These are phyloP conservation scores for Syncephalastrum sp. DNA, from an alignment of 371 early-diverging fungal genomes.

Conservation along the genomic window DNA sequence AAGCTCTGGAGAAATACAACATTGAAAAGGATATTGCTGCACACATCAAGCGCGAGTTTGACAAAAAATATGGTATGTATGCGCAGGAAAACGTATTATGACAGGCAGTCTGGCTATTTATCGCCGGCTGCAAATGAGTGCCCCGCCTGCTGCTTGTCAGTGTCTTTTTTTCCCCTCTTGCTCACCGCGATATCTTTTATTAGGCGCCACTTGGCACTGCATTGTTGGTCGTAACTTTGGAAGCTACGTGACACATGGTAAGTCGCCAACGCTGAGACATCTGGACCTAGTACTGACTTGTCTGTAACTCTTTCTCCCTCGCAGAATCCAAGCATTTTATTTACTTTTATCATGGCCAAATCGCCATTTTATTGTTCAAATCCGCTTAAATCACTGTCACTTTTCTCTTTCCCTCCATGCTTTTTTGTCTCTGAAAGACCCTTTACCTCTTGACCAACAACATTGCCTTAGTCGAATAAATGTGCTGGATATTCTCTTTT, in stretches of 20 bases:
- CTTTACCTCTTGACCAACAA: background rate
- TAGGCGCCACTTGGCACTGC: conserved; percentile 95
- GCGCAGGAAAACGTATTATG: too few relatives aligned
- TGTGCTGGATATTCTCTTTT: too few relatives aligned
- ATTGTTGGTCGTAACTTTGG: conserved; percentile 98
- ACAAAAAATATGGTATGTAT: conserved; percentile 85
- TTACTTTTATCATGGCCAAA: conserved; percentile 96
- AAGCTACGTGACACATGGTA: conserved; percentile 96
- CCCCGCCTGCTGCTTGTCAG: background rate
- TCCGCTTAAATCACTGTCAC: conserved; percentile 60
- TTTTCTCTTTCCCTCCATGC: conserved; percentile 1
- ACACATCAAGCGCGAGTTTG: conserved; percentile 96
- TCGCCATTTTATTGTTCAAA: conserved; percentile 95
- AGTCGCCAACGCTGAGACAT: conserved; percentile 9
- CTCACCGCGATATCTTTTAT: background rate
- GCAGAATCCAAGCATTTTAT: conserved; percentile 93
- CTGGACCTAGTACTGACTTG: background rate
- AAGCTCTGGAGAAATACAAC: conserved; percentile 91
- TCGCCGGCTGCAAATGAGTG: background rate
- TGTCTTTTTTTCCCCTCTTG: background rate
- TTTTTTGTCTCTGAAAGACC: conserved; percentile 3
- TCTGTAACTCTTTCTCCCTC: conserved; percentile 4
- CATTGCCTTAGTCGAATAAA: too few relatives aligned
- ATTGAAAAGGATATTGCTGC: conserved; percentile 98
- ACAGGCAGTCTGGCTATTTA: background rate